Evolutionary conservation across 2,329 filamentous ascomycete genomes (phyloP).

Genomic region (Aspergillus ochraceus): DNA sequence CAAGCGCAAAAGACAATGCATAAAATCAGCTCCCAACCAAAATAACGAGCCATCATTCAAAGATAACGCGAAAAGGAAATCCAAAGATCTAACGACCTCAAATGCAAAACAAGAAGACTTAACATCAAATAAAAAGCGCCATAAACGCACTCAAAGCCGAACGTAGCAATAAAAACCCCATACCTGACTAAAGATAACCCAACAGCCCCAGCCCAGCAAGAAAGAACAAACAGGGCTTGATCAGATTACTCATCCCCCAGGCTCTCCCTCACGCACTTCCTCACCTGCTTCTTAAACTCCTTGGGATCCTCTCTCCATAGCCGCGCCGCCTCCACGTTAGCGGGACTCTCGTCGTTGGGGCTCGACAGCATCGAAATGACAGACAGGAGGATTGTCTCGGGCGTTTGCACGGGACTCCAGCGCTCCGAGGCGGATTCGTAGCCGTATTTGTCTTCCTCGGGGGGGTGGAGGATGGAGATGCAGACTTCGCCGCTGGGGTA

Average conservation of each 20-base stretch:
- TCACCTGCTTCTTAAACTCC: constrained; percentile 76
- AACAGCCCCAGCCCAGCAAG: background rate
- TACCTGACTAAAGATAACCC: background rate
- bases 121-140: no score
- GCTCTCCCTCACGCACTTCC: constrained; percentile 78
- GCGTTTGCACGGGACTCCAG: constrained; percentile 92
- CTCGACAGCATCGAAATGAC: constrained; percentile 90
- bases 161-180: constrained; percentile 30
- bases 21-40: no score
- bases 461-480: constrained; percentile 95
- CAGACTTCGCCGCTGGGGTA: constrained; percentile 86
- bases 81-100: no score
- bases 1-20: no score
- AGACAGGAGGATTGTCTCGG: constrained; percentile 88
- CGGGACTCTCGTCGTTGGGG: constrained; percentile 93
- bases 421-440: constrained; percentile 89
- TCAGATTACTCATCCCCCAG: constrained; percentile 64
- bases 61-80: no score
- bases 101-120: no score
- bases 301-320: constrained; percentile 78
- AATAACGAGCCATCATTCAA: no score
- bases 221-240: background rate
- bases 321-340: constrained; percentile 89
- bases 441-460: constrained; percentile 89
- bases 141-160: constrained; percentile 16